Conservation (phyloP, 1,139 yeast species). For the Kodamaea derodonti region DNA sequence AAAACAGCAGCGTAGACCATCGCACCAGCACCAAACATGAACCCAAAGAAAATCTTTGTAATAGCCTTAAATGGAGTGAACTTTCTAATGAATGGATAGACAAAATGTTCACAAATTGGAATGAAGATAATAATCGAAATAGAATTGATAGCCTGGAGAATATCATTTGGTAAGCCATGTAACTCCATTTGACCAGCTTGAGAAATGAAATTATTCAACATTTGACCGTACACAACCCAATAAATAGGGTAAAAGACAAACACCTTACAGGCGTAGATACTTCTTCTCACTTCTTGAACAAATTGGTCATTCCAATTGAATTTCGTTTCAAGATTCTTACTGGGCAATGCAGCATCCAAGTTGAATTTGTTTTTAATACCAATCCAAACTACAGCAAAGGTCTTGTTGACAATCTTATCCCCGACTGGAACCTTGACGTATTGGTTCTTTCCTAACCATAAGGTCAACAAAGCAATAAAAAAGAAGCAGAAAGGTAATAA, state of each 20-base stretch:
- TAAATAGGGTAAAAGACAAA: constrained; percentile 59
- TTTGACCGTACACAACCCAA: constrained; percentile 68
- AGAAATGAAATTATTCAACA: constrained; percentile 59
- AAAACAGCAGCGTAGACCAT: constrained; percentile 80
- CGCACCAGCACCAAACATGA: constrained; percentile 64
- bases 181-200: constrained; percentile 64
- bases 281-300: constrained; percentile 59
- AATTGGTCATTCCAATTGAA: constrained; percentile 59
- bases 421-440: constrained; percentile 62
- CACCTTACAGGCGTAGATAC: constrained; percentile 60
- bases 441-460: constrained; percentile 52
- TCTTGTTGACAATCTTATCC: constrained; percentile 57
- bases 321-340: constrained; percentile 34
- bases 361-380: constrained; percentile 47
- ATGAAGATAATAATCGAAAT: constrained; percentile 58
- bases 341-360: constrained; percentile 55
- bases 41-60: constrained; percentile 72
- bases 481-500: constrained; percentile 38
- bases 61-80: constrained; percentile 62
- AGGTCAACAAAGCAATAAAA: constrained; percentile 37
- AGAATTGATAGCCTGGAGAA: constrained; percentile 61
- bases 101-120: constrained; percentile 50
- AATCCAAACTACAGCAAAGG: constrained; percentile 47
- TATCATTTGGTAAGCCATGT: constrained; percentile 64
- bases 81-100: constrained; percentile 55